A percentile compares a stretch with the other conserved stretches of the same genome.
Conservation (phyloP, 345 rosid species). For the Gynandropsis gynandra region DNA sequence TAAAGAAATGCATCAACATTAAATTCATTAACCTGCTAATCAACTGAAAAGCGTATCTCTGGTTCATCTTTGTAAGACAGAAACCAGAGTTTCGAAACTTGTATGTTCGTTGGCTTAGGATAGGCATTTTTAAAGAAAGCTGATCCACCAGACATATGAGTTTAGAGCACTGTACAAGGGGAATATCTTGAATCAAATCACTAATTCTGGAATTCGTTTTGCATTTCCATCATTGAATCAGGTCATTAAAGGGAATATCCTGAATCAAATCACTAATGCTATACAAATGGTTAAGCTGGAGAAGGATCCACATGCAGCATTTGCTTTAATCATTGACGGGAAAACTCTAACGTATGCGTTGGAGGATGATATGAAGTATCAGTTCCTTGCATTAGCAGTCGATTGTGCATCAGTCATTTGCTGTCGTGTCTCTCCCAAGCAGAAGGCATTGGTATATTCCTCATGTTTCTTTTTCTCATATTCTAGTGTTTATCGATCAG, state of each 20-base stretch:
- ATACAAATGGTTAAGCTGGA: conserved; percentile 82
- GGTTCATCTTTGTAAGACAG: too few relatives aligned
- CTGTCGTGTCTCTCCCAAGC: conserved; percentile 98
- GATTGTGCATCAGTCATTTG: conserved; percentile 95
- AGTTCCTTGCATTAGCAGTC: conserved; percentile 79
- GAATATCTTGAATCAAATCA: not conserved
- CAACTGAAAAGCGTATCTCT: not conserved
- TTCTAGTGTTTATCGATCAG: not conserved
- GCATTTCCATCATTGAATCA: conserved; percentile 29
- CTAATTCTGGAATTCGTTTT: conserved; percentile 11
- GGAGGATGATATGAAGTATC: conserved; percentile 81
- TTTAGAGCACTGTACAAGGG: conserved; percentile 1
- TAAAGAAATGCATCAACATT: not conserved
- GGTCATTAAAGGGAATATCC: conserved; percentile 65
- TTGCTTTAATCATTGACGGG: conserved; percentile 91
- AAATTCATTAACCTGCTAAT: conserved; percentile 5
- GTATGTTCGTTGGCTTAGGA: too few relatives aligned
- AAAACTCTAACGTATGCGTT: conserved; percentile 68
- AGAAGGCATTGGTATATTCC: conserved; percentile 75
- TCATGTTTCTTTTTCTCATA: not conserved
- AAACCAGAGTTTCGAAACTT: too few relatives aligned
- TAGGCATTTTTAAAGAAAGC: conserved; percentile 12
- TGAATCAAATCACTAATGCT: conserved; percentile 76
- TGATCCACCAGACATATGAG: conserved; percentile 28
- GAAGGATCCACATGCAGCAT: conserved; percentile 87